Evolutionary conservation across 2,329 filamentous ascomycete genomes (phyloP).

Genomic region (Ploettnerulaceae sp.): DNA sequence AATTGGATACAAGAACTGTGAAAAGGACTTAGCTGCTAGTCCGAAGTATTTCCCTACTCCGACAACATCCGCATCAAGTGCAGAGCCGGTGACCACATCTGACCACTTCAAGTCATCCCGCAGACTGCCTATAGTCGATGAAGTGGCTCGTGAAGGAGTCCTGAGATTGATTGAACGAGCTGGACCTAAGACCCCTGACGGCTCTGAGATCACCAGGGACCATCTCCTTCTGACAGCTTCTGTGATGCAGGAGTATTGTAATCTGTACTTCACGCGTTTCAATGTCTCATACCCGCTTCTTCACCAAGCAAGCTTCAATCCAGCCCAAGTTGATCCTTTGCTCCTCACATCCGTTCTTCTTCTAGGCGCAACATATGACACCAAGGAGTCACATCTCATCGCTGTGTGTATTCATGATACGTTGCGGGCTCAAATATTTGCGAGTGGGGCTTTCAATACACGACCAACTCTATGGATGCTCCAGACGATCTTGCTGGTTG

Average conservation of each 20-base stretch:
- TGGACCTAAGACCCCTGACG: constrained; percentile 45
- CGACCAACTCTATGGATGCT: constrained; percentile 57
- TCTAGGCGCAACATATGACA: constrained; percentile 57
- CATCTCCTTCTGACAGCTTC: constrained; percentile 47
- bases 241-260: constrained; percentile 50
- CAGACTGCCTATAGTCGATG: constrained; percentile 35
- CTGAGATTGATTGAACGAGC: constrained; percentile 48
- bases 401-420: constrained; percentile 59
- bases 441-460: constrained; percentile 50
- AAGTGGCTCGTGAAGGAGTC: constrained; percentile 39
- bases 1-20: constrained; percentile 8
- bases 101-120: background rate
- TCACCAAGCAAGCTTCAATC: constrained; percentile 53
- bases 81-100: background rate
- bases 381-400: constrained; percentile 53
- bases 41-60: constrained; percentile 6
- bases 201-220: constrained; percentile 41
- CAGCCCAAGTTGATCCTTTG: constrained; percentile 45
- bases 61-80: constrained; percentile 2
- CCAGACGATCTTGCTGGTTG: constrained; percentile 56
- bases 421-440: constrained; percentile 54
- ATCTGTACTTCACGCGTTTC: constrained; percentile 57
- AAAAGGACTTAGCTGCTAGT: background rate
- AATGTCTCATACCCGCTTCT: constrained; percentile 57
- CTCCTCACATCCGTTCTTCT: constrained; percentile 51